Base-by-base conservation (phyloP, 805 yeast genomes). In the Saturnispora serradocipensis region DNA sequence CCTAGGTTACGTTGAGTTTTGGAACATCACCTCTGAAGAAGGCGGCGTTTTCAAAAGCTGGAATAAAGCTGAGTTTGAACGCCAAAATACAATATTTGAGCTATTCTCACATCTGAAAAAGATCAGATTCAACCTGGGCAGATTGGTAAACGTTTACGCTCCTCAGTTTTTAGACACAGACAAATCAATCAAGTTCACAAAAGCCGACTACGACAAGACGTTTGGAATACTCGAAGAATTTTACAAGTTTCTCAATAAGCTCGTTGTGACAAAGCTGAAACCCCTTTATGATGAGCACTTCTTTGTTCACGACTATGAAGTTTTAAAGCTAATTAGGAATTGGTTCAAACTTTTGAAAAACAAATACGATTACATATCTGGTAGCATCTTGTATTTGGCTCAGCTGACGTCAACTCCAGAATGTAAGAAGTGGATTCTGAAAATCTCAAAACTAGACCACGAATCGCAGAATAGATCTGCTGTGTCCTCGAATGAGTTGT, bases 81-180 rank as follows among this genome's bases (percentile, higher is more conserved):
- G 61, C 32, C 69, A 66, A 53, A 64, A 60, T 35, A 53, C 60
- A 15, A 49, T 66, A n/a, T 65, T 65, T 54, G 70, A 66, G 48
- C 52, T 60, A 6, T 66, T 58, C 32, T 47, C 55, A 8, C 51
- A 63, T 27, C 51, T 66, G 25, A 59, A 59, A 27, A 60, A 59
- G 51, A 57, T 63, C 30, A 46, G 65, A 28, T 52, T 57, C 34
- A 66, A 66, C 39, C 47, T 64, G 46, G 58, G 59, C 40, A 50
- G 69, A 46, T 56, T 66, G 57, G 59, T 60, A 3, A 40, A 49
- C 13, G 58, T 60, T 45, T 66, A 65, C 50, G 70, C 66, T 5
- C 58, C 59, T 1, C 58, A 58, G 6, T 62, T 66, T 45, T 55
- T 53, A 48, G 47, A 34, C 18, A 43, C 27, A 15, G 45, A 53